A percentile compares a stretch with the other conserved stretches of the same genome.
phyloP scores from a whole-genome alignment of 2,329 filamentous ascomycete genomes.

The Paecilomyces formosus region DNA sequence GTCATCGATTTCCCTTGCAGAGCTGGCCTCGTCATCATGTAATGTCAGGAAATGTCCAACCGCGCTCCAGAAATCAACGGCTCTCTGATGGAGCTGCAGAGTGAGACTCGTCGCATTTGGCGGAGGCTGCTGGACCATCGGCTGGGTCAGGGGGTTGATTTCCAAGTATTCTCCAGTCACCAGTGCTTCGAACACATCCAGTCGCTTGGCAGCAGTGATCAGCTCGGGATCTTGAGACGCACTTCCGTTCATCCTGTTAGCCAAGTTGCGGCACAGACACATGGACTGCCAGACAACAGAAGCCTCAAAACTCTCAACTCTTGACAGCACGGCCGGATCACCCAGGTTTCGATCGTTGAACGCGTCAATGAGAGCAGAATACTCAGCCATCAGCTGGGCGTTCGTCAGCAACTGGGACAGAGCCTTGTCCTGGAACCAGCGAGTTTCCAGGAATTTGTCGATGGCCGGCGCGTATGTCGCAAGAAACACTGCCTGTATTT shows the following conservation, averaged over 20 bases:
- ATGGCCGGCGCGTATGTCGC: slow-evolving; percentile 70
- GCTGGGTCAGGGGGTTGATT: slow-evolving; percentile 39
- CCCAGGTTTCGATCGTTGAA: slow-evolving; percentile 33
- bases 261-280: slow-evolving; percentile 42
- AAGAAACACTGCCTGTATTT: slow-evolving; percentile 64
- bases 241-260: slow-evolving; percentile 27
- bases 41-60: slow-evolving; percentile 65
- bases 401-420: slow-evolving; percentile 48
- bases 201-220: slow-evolving; percentile 58
- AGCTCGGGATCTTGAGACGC: slow-evolving; percentile 48
- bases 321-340: slow-evolving; percentile 29
- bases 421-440: slow-evolving; percentile 64
- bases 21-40: slow-evolving; percentile 51
- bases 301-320: slow-evolving; percentile 48
- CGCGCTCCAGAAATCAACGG: slow-evolving; percentile 75
- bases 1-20: slow-evolving; percentile 55
- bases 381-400: slow-evolving; percentile 55
- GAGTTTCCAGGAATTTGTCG: slow-evolving; percentile 70
- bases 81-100: slow-evolving; percentile 51
- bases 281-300: slow-evolving; percentile 55
- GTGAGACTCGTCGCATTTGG: slow-evolving; percentile 28
- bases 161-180: slow-evolving; percentile 63
- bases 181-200: slow-evolving; percentile 69
- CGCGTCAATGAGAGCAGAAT: slow-evolving; percentile 55
- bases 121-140: slow-evolving; percentile 33